A percentile compares a stretch with the other conserved stretches of the same genome.
phyloP scores from a whole-genome alignment of 1,284 basidiomycete genomes.

The Mycosarcoma mackinlayi region DNA sequence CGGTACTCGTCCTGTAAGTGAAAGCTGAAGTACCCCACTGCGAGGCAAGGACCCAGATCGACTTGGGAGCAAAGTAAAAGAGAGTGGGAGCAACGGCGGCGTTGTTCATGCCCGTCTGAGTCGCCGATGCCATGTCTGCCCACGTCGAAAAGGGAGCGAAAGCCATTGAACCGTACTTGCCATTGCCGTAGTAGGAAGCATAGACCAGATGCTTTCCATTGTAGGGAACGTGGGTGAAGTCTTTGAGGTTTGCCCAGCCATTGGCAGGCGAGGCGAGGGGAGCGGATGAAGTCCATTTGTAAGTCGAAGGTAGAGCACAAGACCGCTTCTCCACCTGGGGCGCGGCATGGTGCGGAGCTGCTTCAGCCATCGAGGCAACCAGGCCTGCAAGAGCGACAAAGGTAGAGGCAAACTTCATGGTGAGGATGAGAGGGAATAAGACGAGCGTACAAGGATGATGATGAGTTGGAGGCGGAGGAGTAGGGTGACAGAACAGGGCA shows the following conservation, averaged over 20 bases:
- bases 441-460: not conserved
- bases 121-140: conserved; percentile 30
- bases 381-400: conserved; percentile 20
- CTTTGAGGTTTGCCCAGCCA: conserved; percentile 26
- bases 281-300: conserved; percentile 26
- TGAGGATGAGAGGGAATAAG: not conserved
- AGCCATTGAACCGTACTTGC: conserved; percentile 37
- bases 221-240: conserved; percentile 41
- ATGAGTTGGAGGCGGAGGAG: not conserved
- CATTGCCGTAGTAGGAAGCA: conserved; percentile 14
- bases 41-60: conserved; percentile 22
- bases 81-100: conserved; percentile 28
- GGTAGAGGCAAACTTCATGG: conserved; percentile 20
- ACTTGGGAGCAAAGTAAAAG: conserved; percentile 22
- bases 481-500: not conserved
- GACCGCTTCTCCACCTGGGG: conserved; percentile 7
- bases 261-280: conserved; percentile 27
- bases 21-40: conserved; percentile 20
- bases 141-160: conserved; percentile 28
- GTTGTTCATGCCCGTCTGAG: conserved; percentile 15
- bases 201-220: conserved; percentile 38
- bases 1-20: conserved; percentile 19
- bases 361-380: conserved; percentile 22
- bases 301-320: conserved; percentile 29
- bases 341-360: no score